Evolutionary conservation across 805 yeast genomes (phyloP), one percentile per base, ranked within the genome.

Genomic region (Kuraishia cidri): DNA sequence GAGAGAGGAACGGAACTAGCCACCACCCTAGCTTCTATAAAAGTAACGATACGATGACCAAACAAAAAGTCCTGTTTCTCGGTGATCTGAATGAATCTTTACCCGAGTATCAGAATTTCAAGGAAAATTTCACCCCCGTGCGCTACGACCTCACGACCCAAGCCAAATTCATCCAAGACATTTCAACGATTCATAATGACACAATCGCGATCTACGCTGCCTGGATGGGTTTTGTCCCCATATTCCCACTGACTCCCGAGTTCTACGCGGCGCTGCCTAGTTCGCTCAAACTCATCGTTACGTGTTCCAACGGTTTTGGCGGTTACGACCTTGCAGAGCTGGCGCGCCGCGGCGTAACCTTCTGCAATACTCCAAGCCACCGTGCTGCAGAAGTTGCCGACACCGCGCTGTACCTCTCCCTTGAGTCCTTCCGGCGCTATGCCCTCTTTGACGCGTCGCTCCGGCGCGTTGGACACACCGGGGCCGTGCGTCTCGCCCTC

Each of bases 381-480:
- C 75, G 80, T 0, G 72, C 82, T 1, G 72, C 64, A 26, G 79
- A 81, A 11, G 94, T 83, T 18, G 82, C 88, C 3, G 94, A 83
- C 40, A 56, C 77, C 37, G 90, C 79, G 3, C 55, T 80, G 29
- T 67, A 59, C 45, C 63, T 77, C 41, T 58, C 81, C 0, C 49
- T 82, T 36, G 65, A 74, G 24, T 66, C 75, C 15, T 79, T 78
- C 58, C 64, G 92, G 41, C 65, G 66, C 50, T 72, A 73, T 37
- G 51, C 64, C 1, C 52, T 64, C 29, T 70, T 72, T 48, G 72
- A 69, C 37, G 46, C 49, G 2, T 47, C 56, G 9, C 53, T 75
- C 25, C 57, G 64, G 29, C 49, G 48, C 5, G 38, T 46, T n/a
- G 54, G 50, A 39, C 44, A 69, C 43, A 69, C 82, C 2, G 53